Conservation (phyloP, 2,329 filamentous ascomycete species). For the Fusarium brevicatenulatum region DNA sequence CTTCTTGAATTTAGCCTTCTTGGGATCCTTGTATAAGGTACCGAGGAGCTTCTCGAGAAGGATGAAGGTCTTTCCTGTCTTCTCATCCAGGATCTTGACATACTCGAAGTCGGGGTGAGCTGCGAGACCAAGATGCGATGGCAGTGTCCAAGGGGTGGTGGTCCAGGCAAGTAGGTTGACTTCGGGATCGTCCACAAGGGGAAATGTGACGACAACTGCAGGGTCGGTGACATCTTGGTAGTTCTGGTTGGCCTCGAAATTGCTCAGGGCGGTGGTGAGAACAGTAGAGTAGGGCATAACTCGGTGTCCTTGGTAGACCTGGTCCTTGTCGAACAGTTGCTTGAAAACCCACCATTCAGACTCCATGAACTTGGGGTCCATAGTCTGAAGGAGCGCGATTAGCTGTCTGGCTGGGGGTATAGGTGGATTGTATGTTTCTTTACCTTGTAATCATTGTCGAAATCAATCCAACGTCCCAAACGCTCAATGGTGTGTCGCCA, state of each 20-base stretch:
- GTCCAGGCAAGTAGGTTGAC: constrained; percentile 88
- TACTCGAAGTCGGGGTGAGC: constrained; percentile 88
- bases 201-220: constrained; percentile 88
- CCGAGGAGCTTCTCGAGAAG: constrained; percentile 82
- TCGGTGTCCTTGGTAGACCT: constrained; percentile 88
- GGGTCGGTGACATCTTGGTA: constrained; percentile 94
- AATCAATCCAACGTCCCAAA: constrained; percentile 95
- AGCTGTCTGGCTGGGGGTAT: constrained; percentile 1
- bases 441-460: constrained; percentile 96
- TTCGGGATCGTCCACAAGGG: constrained; percentile 79
- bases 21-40: constrained; percentile 92
- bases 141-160: constrained; percentile 86
- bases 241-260: constrained; percentile 94
- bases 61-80: constrained; percentile 84
- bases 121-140: constrained; percentile 81
- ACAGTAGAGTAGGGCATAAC: constrained; percentile 97
- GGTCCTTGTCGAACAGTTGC: constrained; percentile 87
- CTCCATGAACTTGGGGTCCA: constrained; percentile 97
- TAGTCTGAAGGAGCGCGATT: constrained; percentile 68
- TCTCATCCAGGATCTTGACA: constrained; percentile 85
- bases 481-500: constrained; percentile 91
- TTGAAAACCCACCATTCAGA: constrained; percentile 98
- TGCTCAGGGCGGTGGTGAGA: constrained; percentile 87
- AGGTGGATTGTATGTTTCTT: neutral
- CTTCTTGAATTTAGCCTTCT: constrained; percentile 92